Base-by-base conservation (phyloP, 1,139 yeast species). In the Williopsis jadinii region DNA sequence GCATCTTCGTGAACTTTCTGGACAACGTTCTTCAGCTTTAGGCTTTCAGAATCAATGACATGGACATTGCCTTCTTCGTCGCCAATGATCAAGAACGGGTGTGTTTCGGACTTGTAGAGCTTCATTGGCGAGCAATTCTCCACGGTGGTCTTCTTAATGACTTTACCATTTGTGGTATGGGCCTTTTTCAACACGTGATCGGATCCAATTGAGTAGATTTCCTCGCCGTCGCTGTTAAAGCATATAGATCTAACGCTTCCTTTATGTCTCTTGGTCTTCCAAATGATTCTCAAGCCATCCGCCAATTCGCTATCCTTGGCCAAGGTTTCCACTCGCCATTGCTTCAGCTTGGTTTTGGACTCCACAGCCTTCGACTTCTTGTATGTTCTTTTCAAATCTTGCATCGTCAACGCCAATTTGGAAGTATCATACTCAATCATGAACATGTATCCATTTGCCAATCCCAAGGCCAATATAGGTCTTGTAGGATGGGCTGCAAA, bases 181-280 rank as follows among this genome's bases (percentile, higher is more conserved):
- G 95, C 95, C 53, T 77, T 80, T 60, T 92, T 92, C 48, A 92
- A 66, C 5, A 85, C 75, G 42, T 77, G 75, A 52, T 92, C 98
- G 0, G 84, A 73, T 0, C 98, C 97, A 12, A 80, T 80, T 1
- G 95, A 72, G 52, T 69, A 84, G 1, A 84, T 46, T 31, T 47
- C 58, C 14, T 63, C 50, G 30, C 72, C 67, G 13, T 76, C 74
- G 0, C 73, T 64, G 11, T 77, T 73, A 59, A 86, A 83, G 12
- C 76, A 66, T 8, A 87, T 66, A 8, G 84, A 78, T 35, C 98
- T 66, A 48, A 95, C 86, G 46, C 95, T 84, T 1, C 90, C 92
- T 61, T 87, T 87, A 59, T 92, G 97, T 56, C 97, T 73, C 55
- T 78, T 85, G 0, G 97, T 88, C 44, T 82, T 75, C 97, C 97